Evolutionary conservation across 495 filamentous ascomycete genomes (phyloP), one percentile per base, ranked within the genome.

Genomic region (Penicillium tannophilum): DNA sequence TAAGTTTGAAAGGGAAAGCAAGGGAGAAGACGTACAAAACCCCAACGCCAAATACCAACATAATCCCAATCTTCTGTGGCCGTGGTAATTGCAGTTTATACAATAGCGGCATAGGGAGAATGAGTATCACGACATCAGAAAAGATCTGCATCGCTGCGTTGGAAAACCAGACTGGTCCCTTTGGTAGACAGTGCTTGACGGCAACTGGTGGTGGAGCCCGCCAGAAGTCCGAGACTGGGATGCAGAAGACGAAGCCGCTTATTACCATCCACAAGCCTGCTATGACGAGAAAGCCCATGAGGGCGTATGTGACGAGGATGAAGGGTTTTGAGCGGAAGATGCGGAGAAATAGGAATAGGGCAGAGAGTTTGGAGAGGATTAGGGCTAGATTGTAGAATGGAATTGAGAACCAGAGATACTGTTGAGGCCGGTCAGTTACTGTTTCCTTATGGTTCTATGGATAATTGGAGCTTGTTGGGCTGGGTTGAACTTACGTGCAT

Each of bases 71-170:
- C 60, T 81, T 81, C 52, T 79, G 76, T 41, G 67, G 66, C 10
- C 41, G 59, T 0, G 77, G 68, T 45, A 84, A 62, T 4, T 76
- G 71, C 17, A 84, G 54, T 30, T 64, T 63, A 47, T 63, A 69
- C 14, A 84, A 48, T 2, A 71, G 56, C 0, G 70, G 71, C 64
- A 84, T 72, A 0, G 82, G 82, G 4, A 84, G 57, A 28, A 78
- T 48, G 42, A 84, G 62, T 28, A 84, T 79, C 4, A 76, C 52
- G 31, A 84, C 11, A 58, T 84, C 81, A 3, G 72, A 74, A 1
- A 69, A 6, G 7, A 82, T 77, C 60, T 85, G 82, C 20, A 83
- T 67, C 0, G 61, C 68, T 1, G 76, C 71, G 41, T 80, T 80
- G 31, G 71, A 58, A 30, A 73, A 73, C 68, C 83, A 76, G 0